phyloP scores from a whole-genome alignment of 495 filamentous ascomycete species.

The Xylaria palmicola region DNA sequence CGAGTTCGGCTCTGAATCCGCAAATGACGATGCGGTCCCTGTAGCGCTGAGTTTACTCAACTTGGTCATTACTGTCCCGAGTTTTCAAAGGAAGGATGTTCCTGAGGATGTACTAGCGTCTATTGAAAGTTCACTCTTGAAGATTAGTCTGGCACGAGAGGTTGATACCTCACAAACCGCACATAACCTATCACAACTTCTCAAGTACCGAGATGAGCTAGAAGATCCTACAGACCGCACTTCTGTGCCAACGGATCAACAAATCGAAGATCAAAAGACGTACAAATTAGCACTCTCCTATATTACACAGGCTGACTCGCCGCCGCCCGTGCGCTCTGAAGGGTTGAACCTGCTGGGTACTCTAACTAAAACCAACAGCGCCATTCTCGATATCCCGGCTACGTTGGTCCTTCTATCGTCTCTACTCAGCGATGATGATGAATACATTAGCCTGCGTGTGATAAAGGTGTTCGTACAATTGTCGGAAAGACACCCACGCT shows the following conservation, averaged over 20 bases:
- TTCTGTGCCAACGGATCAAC: conserved; percentile 37
- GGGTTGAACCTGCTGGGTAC: conserved; percentile 69
- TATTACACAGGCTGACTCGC: conserved; percentile 62
- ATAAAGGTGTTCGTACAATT: conserved; percentile 69
- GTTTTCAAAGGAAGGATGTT: conserved; percentile 54
- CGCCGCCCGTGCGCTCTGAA: conserved; percentile 75
- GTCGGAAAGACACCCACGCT: conserved; percentile 61
- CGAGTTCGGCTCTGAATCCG: conserved; percentile 49
- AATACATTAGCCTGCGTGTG: conserved; percentile 71
- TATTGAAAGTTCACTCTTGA: conserved; percentile 52
- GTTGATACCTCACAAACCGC: conserved; percentile 52
- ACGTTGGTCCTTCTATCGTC: conserved; percentile 66
- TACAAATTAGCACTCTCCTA: conserved; percentile 72
- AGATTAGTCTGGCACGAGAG: conserved; percentile 37
- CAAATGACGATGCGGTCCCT: conserved; percentile 51
- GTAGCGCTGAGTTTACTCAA: conserved; percentile 68
- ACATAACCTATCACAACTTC: conserved; percentile 54
- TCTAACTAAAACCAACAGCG: conserved; percentile 60
- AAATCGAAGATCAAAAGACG: conserved; percentile 64
- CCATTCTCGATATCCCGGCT: conserved; percentile 68
- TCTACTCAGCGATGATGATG: conserved; percentile 66
- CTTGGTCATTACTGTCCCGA: conserved; percentile 62
- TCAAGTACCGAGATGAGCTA: conserved; percentile 53
- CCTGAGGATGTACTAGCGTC: conserved; percentile 42
- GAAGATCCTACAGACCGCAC: conserved; percentile 38